Base-by-base conservation (phyloP, 257 asterid genomes). In the Hygrophila difformis region DNA sequence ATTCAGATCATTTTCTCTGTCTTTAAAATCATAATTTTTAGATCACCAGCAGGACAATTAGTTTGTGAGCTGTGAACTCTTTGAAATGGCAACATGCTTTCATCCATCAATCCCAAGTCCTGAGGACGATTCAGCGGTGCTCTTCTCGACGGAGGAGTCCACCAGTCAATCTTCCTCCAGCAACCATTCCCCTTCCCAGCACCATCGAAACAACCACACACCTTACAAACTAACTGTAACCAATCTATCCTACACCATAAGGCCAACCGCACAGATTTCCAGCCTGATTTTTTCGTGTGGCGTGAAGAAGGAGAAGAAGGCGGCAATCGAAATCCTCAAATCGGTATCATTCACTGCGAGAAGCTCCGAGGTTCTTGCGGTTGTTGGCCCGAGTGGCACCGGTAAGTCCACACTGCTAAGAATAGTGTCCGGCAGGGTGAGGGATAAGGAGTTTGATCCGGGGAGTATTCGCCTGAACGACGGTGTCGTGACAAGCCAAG, bases 351-450 rank as follows among this genome's bases (percentile, higher is more conserved):
- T 86, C 44, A 44, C 66, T 1, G 93, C 94, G 8, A 76, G 76
- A 65, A 68, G 78, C 61, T 74, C 84, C 0, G 87, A 79, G 64
- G 61, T 82, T 62, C 66, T 79, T 18, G 93, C 94, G 0, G 52
- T 86, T 1, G 88, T 79, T 1, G 96, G 96, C 68, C 94, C 96
- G 0, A 82, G 96, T 28, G 96, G 96, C 12, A 82, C 96, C 0
- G 96, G 94, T 6, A 86, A 82, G 57, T 86, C 94, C 6, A 71
- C 94, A 1, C 81, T 86, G 44, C 35, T 79, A 24, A 69, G 83
- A 55, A 59, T 72, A 2, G 68, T 82, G 12, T 77, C 88, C 0
- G 96, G 96, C 36, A 62, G 94, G 59, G 70, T 77, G 14, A 66
- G 45, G 20, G 66, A 77, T 43, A 57, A 23, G 13, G 75, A 65